Evolutionary conservation across 2,329 filamentous ascomycete species (phyloP).

Genomic region (Metarhizium brunneum): DNA sequence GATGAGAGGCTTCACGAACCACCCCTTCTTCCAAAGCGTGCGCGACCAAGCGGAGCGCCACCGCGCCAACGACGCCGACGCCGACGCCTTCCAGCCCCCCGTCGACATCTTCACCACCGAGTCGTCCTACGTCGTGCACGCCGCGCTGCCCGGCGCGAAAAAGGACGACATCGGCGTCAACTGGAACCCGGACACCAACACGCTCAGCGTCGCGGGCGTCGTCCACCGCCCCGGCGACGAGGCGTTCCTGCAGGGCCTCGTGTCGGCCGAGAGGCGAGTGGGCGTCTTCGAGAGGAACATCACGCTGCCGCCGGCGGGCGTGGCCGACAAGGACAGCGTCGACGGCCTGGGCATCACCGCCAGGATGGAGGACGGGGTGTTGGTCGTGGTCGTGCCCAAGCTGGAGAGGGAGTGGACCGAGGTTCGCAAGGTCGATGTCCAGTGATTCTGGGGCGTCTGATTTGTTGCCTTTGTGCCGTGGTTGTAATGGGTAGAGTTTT

Average conservation of each 20-base stretch:
- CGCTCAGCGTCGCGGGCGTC: slow-evolving; percentile 61
- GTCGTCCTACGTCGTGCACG: slow-evolving; percentile 57
- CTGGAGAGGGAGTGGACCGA: slow-evolving; percentile 57
- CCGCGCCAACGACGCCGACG: slow-evolving; percentile 15
- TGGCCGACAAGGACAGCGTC: slow-evolving; percentile 44
- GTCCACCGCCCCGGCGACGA: slow-evolving; percentile 66
- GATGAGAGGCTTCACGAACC: slow-evolving; percentile 29
- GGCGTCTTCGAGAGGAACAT: slow-evolving; percentile 68
- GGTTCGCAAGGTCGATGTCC: slow-evolving; percentile 49
- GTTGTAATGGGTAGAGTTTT: too few species aligned
- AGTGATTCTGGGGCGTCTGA: slow-evolving; percentile 20
- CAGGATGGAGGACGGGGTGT: slow-evolving; percentile 68
- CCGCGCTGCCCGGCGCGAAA: slow-evolving; percentile 69
- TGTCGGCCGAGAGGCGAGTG: slow-evolving; percentile 57
- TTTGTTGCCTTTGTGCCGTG: too few species aligned
- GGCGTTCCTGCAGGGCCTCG: slow-evolving; percentile 53
- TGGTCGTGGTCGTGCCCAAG: slow-evolving; percentile 72
- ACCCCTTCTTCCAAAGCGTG: slow-evolving; percentile 33
- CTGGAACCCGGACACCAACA: slow-evolving; percentile 61
- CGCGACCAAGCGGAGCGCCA: slow-evolving; percentile 27
- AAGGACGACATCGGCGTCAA: slow-evolving; percentile 71
- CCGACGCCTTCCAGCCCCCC: slow-evolving; percentile 50
- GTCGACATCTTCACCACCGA: slow-evolving; percentile 67
- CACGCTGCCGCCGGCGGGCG: slow-evolving; percentile 40
- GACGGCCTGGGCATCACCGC: slow-evolving; percentile 61